Conservation (phyloP, 2,329 filamentous ascomycete genomes). For the Volutella citrinella region DNA sequence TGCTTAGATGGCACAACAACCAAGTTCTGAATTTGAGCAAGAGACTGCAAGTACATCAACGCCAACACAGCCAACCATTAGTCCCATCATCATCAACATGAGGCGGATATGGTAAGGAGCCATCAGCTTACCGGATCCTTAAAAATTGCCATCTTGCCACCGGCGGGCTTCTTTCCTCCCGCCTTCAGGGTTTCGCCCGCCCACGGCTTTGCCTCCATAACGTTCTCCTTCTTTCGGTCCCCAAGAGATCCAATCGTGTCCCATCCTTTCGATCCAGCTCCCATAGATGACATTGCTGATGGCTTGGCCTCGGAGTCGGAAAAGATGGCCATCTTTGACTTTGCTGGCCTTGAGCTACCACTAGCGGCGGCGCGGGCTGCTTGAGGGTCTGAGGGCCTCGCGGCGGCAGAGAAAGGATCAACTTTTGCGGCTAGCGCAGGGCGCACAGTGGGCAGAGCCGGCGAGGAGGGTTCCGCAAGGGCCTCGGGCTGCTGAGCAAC, state of each 20-base stretch:
- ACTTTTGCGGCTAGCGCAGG: conserved; percentile 82
- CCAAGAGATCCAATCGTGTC: conserved; percentile 84
- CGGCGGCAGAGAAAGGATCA: conserved; percentile 70
- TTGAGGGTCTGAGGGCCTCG: conserved; percentile 62
- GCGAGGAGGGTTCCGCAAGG: conserved; percentile 71
- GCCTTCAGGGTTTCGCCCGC: conserved; percentile 85
- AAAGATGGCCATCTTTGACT: conserved; percentile 87
- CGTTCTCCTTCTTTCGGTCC: conserved; percentile 93
- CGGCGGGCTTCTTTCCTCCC: conserved; percentile 73
- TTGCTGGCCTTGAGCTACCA: conserved; percentile 60
- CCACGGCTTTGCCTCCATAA: conserved; percentile 83
- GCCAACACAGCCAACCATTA: conserved; percentile 64
- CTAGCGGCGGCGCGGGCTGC: conserved; percentile 51
- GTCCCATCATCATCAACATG: conserved; percentile 94
- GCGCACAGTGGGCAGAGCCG: conserved; percentile 78
- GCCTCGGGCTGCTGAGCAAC: conserved; percentile 63
- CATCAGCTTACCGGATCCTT: conserved; percentile 77
- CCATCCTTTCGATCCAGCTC: conserved; percentile 70
- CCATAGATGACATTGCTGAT: conserved; percentile 52
- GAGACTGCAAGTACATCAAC: conserved; percentile 51
- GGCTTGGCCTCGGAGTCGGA: conserved; percentile 68
- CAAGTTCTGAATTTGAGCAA: conserved; percentile 61
- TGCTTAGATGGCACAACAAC: conserved; percentile 67
- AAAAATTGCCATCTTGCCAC: conserved; percentile 85
- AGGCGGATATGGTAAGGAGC: conserved; percentile 40